phyloP scores from a whole-genome alignment of 2,329 filamentous ascomycete genomes.

The Microdochium bolleyi region DNA sequence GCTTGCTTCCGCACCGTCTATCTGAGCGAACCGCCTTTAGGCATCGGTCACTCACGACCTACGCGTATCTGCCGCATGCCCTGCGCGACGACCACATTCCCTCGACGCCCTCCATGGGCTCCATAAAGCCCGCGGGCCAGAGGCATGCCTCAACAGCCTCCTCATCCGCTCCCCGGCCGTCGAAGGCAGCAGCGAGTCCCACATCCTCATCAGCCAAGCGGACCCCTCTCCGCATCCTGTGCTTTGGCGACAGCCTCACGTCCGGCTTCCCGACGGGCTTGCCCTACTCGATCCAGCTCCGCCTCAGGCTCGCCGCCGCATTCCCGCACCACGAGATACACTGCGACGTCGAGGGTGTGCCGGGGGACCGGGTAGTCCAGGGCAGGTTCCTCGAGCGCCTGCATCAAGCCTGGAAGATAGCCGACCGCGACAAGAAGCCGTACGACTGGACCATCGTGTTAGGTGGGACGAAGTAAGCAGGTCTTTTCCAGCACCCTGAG shows the following conservation, averaged over 20 bases:
- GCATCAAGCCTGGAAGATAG: slow-evolving; percentile 13
- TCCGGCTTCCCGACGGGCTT: slow-evolving; percentile 41
- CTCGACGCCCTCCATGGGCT: not conserved
- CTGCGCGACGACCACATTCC: not conserved
- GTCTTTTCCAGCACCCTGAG: not conserved
- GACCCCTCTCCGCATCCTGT: slow-evolving; percentile 24
- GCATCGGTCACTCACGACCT: no score
- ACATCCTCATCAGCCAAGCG: not conserved
- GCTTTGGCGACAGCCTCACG: slow-evolving; percentile 59
- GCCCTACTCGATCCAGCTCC: slow-evolving; percentile 45
- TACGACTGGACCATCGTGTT: slow-evolving; percentile 58
- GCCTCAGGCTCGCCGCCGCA: slow-evolving; percentile 34
- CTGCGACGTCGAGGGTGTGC: slow-evolving; percentile 36
- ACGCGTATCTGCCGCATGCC: not conserved
- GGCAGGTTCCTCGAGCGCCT: slow-evolving; percentile 23
- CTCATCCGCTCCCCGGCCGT: not conserved
- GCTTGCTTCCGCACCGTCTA: no score
- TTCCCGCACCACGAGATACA: slow-evolving; percentile 33
- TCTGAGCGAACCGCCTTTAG: no score
- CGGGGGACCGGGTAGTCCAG: slow-evolving; percentile 39
- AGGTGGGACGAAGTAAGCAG: slow-evolving; percentile 52
- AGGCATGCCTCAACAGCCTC: not conserved
- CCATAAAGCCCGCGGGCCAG: not conserved
- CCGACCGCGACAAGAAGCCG: slow-evolving; percentile 4
- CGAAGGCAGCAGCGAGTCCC: no score